Evolutionary conservation across 305 asterid species (phyloP), one percentile per base, ranked within the genome.

Genomic region (Rubia peregrina): DNA sequence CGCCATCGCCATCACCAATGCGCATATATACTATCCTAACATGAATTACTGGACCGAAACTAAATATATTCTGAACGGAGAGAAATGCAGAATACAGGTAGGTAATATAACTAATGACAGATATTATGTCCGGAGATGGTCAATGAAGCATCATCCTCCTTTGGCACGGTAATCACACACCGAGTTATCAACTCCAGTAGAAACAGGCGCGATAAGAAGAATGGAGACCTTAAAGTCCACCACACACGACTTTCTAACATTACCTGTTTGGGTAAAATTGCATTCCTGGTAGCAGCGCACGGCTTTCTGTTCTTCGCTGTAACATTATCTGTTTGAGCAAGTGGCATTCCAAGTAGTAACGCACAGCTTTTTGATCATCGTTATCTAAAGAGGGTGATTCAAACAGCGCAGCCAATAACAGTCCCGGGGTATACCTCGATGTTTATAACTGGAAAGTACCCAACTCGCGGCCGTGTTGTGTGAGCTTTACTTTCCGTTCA

Each of bases 381-480:
- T 14, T 21, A 69, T 10, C 41, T 19, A 38, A 26, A 33, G n/a
- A n/a, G 38, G 67, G 16, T n/a, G 24, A 38, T 62, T 42, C 44
- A 75, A 24, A 16, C 65, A 19, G 38, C 26, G 57, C 53, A 9
- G 43, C 38, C 22, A 14, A 30, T 26, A 61, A 36, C 16, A 41
- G 24, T 33, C 11, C 41, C n/a, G 14, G 51, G 68, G 59, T 73
- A 71, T n/a, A 30, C 2, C n/a, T 17, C 59, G 8, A 69, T 17
- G 63, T 75, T 77, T 76, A 89, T 60, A 94, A 83, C 84, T 85
- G 98, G 93, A 85, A 94, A 69, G 78, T 82, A 72, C 99, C 96
- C 72, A 94, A 73, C 40, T 89, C 92, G 53, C 77, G 89, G 71
- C 93, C 91, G 82, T 94, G 95, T 22, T 84, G 96, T 13, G 77